Base-by-base conservation (phyloP, 371 early-diverging fungal genomes). In the Apophysomyces variabilis region DNA sequence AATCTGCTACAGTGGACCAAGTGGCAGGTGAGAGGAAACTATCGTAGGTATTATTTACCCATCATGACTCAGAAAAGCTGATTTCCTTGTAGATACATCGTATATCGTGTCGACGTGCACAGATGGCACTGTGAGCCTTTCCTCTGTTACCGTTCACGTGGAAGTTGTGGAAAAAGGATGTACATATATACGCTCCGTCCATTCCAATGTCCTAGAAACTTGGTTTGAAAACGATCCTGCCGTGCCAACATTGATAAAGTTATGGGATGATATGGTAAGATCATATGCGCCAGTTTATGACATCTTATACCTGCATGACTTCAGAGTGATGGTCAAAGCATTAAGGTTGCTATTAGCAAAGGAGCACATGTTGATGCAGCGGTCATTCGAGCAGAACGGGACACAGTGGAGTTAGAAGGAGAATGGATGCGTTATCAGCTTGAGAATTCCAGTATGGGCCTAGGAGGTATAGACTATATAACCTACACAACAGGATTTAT, bases 1-100 rank as follows among this genome's bases (percentile, higher is more conserved):
- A 63, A 63, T 39, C 21, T 59, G 12, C 5, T 68, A 9, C 50
- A 64, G 37, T 68, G 68, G 68, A 21, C 60, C 37, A 37, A 68
- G 8, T 68, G 68, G 68, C 58, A 43, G 18, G 26, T 43, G 7
- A 5, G 44, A n/a, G 64, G 57, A 7, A 58, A 50, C 36, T 35
- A 16, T 47, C 54, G 68, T 68, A 64, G 56, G 68, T 59, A 21
- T 7, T 32, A 47, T 21, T 50, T 37, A 26, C n/a, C 13, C 16
- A 50, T 4, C 54, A 9, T n/a, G 14, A n/a, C 16, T 26, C 0
- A 12, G 3, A 32, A 61, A 9, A 44, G 4, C 14, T 38, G 35
- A 39, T 26, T 9, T n/a, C 32, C 18, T 26, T 13, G n/a, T 65
- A 66, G 66, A 50, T 41, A 50, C 32, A 1, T 60, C 61, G n/a